Percentiles rank a stretch among this genome's conserved stretches.
phyloP scores from a whole-genome alignment of 2,329 filamentous ascomycete species.

The Venturia pyrina region DNA sequence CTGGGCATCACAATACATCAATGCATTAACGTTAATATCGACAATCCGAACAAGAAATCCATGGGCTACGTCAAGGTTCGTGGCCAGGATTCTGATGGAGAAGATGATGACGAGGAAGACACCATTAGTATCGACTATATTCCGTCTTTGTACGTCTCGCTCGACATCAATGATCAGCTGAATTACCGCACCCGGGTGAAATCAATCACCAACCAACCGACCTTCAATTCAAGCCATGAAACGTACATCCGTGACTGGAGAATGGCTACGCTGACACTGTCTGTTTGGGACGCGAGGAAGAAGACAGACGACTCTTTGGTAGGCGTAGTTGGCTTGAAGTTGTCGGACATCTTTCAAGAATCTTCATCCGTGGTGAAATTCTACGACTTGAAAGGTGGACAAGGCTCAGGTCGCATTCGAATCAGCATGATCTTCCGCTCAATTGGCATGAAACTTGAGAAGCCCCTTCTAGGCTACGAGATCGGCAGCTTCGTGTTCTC shows the following conservation, averaged over 20 bases:
- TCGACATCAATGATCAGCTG: background rate
- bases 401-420: background rate
- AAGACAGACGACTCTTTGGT: background rate
- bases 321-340: background rate
- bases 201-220: background rate
- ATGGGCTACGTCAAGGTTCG: background rate
- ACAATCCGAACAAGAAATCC: conserved; percentile 3
- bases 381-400: background rate
- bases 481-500: background rate
- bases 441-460: background rate
- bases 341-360: background rate
- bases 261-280: conserved; percentile 1
- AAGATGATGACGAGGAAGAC: background rate
- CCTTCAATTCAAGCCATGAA: conserved; percentile 3
- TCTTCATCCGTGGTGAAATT: background rate
- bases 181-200: background rate
- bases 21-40: background rate
- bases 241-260: conserved; percentile 1
- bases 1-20: background rate
- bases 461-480: background rate
- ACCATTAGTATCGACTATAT: background rate
- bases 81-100: background rate
- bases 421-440: conserved; percentile 1
- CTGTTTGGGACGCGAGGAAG: conserved; percentile 1
- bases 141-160: background rate